Evolutionary conservation across 345 rosid species (phyloP).

Genomic region (Pistacia atlantica): DNA sequence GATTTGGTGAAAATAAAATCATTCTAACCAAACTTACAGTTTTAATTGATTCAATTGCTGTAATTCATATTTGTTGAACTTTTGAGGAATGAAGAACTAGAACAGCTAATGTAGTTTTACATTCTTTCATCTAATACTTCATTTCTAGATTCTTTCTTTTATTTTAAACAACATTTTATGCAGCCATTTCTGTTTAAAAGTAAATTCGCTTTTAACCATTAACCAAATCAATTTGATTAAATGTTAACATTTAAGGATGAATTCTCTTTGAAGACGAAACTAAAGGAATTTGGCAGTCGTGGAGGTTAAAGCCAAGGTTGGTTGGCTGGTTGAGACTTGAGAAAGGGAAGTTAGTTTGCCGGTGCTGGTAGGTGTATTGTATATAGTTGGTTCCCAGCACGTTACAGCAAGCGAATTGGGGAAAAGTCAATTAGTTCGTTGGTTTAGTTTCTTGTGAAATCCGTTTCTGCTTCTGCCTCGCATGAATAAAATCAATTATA

Average conservation of each 20-base stretch:
- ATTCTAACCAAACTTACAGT: slow-evolving; percentile 18
- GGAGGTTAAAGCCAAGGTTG: neutral
- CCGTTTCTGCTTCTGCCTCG: too few relatives aligned
- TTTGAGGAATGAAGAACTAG: neutral
- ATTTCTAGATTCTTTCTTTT: neutral
- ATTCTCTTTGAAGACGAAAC: neutral
- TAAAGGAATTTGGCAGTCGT: neutral
- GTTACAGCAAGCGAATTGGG: neutral
- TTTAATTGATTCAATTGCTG: slow-evolving; percentile 31
- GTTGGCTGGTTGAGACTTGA: neutral
- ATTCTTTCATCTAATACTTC: neutral
- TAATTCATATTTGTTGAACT: slow-evolving; percentile 17
- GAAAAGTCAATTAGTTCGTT: neutral
- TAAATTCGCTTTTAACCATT: too few relatives aligned
- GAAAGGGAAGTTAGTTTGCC: neutral
- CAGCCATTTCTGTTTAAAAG: too few relatives aligned
- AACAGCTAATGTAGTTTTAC: neutral
- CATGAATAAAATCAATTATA: too few relatives aligned
- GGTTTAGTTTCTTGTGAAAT: neutral
- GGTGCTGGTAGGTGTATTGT: neutral
- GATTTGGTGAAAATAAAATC: slow-evolving; percentile 40
- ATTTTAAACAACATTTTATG: too few relatives aligned
- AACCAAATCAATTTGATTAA: too few relatives aligned
- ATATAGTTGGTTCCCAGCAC: neutral
- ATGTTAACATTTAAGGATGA: neutral